Evolutionary conservation across 2,329 filamentous ascomycete genomes (phyloP).

Genomic region (Diaporthe sp.): DNA sequence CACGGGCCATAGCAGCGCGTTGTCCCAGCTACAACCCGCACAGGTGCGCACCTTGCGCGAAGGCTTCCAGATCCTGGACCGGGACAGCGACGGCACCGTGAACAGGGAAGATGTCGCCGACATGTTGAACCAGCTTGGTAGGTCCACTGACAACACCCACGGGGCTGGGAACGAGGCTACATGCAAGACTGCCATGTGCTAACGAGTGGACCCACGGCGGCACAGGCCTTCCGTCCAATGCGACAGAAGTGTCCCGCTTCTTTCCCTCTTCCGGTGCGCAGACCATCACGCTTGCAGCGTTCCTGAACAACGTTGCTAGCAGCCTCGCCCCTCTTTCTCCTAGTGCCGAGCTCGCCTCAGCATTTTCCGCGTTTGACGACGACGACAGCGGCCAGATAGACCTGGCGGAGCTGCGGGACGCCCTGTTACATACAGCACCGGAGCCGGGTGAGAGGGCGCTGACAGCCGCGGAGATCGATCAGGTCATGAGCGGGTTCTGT

Average conservation of each 20-base stretch:
- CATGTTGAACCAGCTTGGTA: constrained; percentile 88
- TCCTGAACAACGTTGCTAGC: constrained; percentile 84
- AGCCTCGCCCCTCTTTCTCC: constrained; percentile 82
- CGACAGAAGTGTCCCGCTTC: constrained; percentile 81
- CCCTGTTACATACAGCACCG: constrained; percentile 83
- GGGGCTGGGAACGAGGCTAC: constrained; percentile 17
- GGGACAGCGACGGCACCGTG: constrained; percentile 87
- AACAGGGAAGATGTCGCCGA: constrained; percentile 86
- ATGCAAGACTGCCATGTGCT: not conserved
- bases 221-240: constrained; percentile 78
- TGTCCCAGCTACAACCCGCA: constrained; percentile 81
- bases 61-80: constrained; percentile 92
- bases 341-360: constrained; percentile 84
- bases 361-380: constrained; percentile 95
- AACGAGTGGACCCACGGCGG: not conserved
- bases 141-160: constrained; percentile 29
- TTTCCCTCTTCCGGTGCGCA: constrained; percentile 79
- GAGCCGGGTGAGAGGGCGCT: constrained; percentile 77
- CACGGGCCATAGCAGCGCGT: constrained; percentile 62
- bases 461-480: constrained; percentile 82
- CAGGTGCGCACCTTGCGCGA: constrained; percentile 91
- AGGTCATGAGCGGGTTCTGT: constrained; percentile 88
- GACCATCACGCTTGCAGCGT: constrained; percentile 85
- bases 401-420: constrained; percentile 83
- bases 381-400: constrained; percentile 96